Evolutionary conservation across 2,329 filamentous ascomycete species (phyloP), one percentile per base, ranked within the genome.

Genomic region (Penicillium vulpinum): DNA sequence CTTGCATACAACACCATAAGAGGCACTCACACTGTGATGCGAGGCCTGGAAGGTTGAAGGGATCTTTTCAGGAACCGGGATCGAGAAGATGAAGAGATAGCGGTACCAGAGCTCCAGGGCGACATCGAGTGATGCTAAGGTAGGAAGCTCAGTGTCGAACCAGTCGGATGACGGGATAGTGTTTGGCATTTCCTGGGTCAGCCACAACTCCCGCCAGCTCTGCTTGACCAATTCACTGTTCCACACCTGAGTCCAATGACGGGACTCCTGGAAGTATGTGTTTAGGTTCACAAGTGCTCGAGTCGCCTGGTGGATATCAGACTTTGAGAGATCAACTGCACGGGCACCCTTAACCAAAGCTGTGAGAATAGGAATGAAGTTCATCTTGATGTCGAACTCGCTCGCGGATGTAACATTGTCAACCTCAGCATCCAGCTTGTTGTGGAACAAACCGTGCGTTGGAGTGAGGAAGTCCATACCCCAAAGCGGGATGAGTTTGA

Each of bases 11-110:
- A 86, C 81, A 33, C 84, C 84, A 56, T 86, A 86, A 0, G 84
- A 81, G 5, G 82, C 83, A 52, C 82, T 83, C 40, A 85, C 83
- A 57, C 82, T 83, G 70, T 87, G 84, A 63, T 87, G 84, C 3
- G 84, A 85, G 29, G 83, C 83, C 68, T 87, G 84, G 67, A 86
- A 86, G 4, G 86, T 82, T n/a, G 77, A 78, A 0, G 84, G 84
- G 26, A 83, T 79, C 57, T 80, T 78, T 44, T 83, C 81, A 0
- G 82, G 82, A 5, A 84, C 80, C 2, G 79, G 80, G 22, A 85
- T 80, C 0, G 82, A 83, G 69, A 84, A 85, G 56, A 85, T 83
- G 71, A 85, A 81, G 31, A 79, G 73, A 40, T 77, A 77, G n/a
- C 74, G 70, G 56, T 71, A 74, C 74, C 74, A 77, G 7, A 77